These are phyloP conservation scores for Trametes maxima DNA, from an alignment of 768 basidiomycete genomes.

Conservation along the genomic window DNA sequence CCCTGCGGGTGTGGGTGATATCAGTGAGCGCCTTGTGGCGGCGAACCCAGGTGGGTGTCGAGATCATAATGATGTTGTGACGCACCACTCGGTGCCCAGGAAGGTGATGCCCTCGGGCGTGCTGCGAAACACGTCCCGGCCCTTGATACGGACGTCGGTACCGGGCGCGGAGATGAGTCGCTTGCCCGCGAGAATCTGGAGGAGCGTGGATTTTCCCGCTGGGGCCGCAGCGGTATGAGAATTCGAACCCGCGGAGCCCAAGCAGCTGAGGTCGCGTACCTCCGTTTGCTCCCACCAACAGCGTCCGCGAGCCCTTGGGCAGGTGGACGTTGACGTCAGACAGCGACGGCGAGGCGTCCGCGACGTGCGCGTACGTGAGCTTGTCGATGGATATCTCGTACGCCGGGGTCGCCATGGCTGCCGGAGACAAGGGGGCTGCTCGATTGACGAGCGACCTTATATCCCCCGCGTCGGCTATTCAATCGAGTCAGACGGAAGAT, in stretches of 20 bases:
- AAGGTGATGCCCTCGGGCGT: slow-evolving; percentile 82
- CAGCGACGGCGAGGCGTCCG: slow-evolving; percentile 53
- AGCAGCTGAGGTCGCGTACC: slow-evolving; percentile 47
- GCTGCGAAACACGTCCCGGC: slow-evolving; percentile 86
- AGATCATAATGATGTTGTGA: slow-evolving; percentile 7
- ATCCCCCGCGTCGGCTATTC: not conserved
- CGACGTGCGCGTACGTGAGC: slow-evolving; percentile 61
- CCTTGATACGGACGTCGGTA: slow-evolving; percentile 71
- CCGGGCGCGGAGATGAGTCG: slow-evolving; percentile 58
- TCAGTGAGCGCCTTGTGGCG: not conserved
- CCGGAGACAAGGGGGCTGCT: not conserved
- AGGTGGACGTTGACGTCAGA: slow-evolving; percentile 65
- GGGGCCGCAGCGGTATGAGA: not conserved
- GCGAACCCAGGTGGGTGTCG: not conserved
- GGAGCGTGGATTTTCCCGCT: slow-evolving; percentile 95
- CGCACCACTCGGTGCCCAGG: slow-evolving; percentile 92
- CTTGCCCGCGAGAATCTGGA: slow-evolving; percentile 94
- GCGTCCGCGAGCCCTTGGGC: slow-evolving; percentile 74
- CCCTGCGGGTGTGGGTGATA: slow-evolving; percentile 54
- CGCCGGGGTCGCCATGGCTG: slow-evolving; percentile 12
- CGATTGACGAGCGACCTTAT: not conserved
- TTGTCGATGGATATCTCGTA: slow-evolving; percentile 43
- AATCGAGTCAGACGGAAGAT: not conserved
- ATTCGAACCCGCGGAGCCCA: not conserved
- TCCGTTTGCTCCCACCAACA: slow-evolving; percentile 93